Evolutionary conservation across 2,329 filamentous ascomycete genomes (phyloP), one percentile per base, ranked within the genome.

Genomic region (Penicillium palitans): DNA sequence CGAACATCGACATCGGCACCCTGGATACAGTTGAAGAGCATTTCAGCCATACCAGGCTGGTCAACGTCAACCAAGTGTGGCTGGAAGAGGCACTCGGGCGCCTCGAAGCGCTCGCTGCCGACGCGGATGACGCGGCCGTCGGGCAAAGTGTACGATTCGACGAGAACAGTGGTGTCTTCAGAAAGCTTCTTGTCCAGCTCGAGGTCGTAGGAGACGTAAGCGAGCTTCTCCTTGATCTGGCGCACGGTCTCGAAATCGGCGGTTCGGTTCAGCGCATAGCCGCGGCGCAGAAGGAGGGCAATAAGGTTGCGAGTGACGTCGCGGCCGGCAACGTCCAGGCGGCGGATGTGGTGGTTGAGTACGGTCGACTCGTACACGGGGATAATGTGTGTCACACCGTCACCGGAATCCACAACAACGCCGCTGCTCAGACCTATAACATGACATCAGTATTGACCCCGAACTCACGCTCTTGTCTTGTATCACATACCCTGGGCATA

Each of bases 171-270:
- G 17, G 95, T 99, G 70, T 99, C 95, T 79, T 99, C 95, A 72
- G 91, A 96, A 64, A 99, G 86, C 68, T 90, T 88, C 80, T 98
- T 93, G 82, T 99, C 95, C 55, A 99, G 83, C 78, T 96, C 92
- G 57, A 99, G 85, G 76, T 99, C 95, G 81, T 98, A 99, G 13
- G 93, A 97, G 57, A 99, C 93, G 76, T 99, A 99, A 84, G 95
- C 98, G 52, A 99, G 89, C 84, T 99, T 99, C 83, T 99, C 95
- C 81, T 99, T 99, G 82, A 99, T 98, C 77, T 98, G 93, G 62
- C 95, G 90, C 57, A 99, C 95, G 4, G 95, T 99, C 79, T 99
- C 95, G 77, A 99, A 99, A 76, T 99, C 95, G 74, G 95, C 95
- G 13, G 95, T 99, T 75, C 95, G 87, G 85, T 99, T 99, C 62